Evolutionary conservation across 495 filamentous ascomycete species (phyloP), one percentile per base, ranked within the genome.

Genomic region (Neurospora sp.): DNA sequence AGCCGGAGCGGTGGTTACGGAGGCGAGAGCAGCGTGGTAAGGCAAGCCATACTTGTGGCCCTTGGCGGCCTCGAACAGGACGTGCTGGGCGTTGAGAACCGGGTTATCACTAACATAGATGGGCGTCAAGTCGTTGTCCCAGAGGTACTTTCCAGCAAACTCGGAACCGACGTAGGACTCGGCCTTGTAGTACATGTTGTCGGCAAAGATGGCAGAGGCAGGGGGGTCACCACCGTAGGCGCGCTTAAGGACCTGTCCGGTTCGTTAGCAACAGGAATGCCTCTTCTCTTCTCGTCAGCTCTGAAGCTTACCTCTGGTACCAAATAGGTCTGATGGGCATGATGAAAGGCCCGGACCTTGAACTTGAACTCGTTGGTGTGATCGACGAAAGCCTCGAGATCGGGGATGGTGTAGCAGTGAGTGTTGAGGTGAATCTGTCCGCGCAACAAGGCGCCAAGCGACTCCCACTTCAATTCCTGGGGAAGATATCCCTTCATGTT

Each of bases 341-440:
- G 89, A 77, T 91, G 89, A 76, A 91, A 91, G 0, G 89, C 88
- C 9, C 85, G 81, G 39, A 90, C 77, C 22, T 82, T 78, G 76
- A 91, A 90, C 73, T 86, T 85, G 81, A 91, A 91, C 79, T 91
- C 89, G 73, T 91, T 89, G 8, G 84, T 88, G 76, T 90, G 88
- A 61, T 85, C 82, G 8, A 91, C 82, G 74, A 91, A 88, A 39
- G 87, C 86, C 77, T 90, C 88, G 14, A 91, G 82, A 74, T 91
- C 89, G 12, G 87, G 83, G 5, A 87, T 82, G n/a, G 88, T 89
- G 78, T 91, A 91, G 78, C 89, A 91, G 74, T 91, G 89, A 2
- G 87, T 86, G 77, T 91, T 91, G 48, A 91, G 79, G 44, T 85
- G 84, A 20, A 91, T 84, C 74, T 91, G 85, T 1, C 87, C 88